Evolutionary conservation across 768 basidiomycete species (phyloP).

Genomic region (Suillus subalutaceus): DNA sequence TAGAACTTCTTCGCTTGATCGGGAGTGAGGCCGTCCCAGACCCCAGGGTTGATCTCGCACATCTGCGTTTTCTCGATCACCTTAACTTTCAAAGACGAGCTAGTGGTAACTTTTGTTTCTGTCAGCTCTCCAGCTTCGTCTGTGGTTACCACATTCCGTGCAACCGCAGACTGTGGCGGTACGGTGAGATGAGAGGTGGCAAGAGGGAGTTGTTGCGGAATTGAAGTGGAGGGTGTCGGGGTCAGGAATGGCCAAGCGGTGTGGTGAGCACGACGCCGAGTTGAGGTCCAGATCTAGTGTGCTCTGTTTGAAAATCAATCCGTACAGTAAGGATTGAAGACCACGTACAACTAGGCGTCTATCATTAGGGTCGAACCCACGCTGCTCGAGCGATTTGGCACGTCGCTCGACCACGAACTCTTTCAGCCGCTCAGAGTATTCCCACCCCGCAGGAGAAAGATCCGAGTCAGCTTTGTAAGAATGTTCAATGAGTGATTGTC

Average conservation of each 20-base stretch:
- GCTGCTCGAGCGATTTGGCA: constrained; percentile 72
- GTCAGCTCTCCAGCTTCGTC: constrained; percentile 8
- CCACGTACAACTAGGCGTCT: constrained; percentile 67
- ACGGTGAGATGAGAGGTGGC: neutral
- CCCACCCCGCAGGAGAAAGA: constrained; percentile 93
- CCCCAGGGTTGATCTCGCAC: constrained; percentile 96
- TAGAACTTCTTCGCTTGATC: constrained; percentile 89
- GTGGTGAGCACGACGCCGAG: constrained; percentile 89
- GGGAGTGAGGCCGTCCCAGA: constrained; percentile 95
- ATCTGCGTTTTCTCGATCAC: constrained; percentile 96
- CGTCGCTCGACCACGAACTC: constrained; percentile 89
- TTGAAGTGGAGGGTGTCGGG: constrained; percentile 26
- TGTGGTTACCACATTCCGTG: constrained; percentile 1
- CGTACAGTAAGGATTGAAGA: neutral
- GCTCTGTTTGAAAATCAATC: constrained; percentile 1
- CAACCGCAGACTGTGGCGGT: constrained; percentile 1
- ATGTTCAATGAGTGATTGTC: constrained; percentile 98
- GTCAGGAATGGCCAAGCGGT: constrained; percentile 93
- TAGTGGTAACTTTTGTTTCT: constrained; percentile 10
- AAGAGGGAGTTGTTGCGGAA: constrained; percentile 9
- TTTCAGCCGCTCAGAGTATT: constrained; percentile 87
- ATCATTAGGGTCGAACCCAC: constrained; percentile 62
- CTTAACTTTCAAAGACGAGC: constrained; percentile 56
- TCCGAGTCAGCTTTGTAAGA: constrained; percentile 99
- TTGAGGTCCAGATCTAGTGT: constrained; percentile 93